These are phyloP conservation scores for Goniomonas avonlea DNA, from an alignment of 78 protist species.

Conservation along the genomic window DNA sequence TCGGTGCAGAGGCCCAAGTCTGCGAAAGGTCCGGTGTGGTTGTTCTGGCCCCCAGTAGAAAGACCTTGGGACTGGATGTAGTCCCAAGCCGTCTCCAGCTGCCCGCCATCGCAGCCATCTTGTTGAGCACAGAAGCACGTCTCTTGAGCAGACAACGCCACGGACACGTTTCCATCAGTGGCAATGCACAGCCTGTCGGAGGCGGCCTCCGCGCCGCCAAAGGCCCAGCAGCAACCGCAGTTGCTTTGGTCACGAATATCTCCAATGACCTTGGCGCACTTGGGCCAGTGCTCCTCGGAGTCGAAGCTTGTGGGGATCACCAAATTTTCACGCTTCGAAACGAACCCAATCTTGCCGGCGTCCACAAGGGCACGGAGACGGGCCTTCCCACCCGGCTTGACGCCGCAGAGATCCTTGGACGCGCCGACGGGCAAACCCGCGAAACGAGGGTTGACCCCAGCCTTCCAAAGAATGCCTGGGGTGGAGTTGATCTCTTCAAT, in stretches of 20 bases:
- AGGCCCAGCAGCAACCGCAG: constrained; percentile 69
- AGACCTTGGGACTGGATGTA: constrained; percentile 25
- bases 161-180: constrained; percentile 3
- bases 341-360: too few relatives aligned
- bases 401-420: too few relatives aligned
- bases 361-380: too few relatives aligned
- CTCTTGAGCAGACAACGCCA: constrained; percentile 38
- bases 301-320: constrained; percentile 33
- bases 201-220: constrained; percentile 37
- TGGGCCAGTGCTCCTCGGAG: constrained; percentile 28
- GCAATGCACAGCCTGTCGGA: constrained; percentile 22
- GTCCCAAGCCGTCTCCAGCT: constrained; percentile 35
- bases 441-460: constrained; percentile 16
- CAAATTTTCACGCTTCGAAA: too few relatives aligned
- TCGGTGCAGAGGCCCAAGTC: too few relatives aligned
- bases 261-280: constrained; percentile 21
- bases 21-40: too few relatives aligned
- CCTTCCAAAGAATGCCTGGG: too few relatives aligned
- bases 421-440: not conserved
- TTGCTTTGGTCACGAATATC: constrained; percentile 49
- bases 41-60: too few relatives aligned
- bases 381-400: too few relatives aligned
- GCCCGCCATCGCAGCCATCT: constrained; percentile 39
- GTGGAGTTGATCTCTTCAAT: too few relatives aligned
- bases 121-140: constrained; percentile 34